Evolutionary conservation across 352 stramenopile genomes (phyloP), one percentile per base, ranked within the genome.

Genomic region (Peronospora farinosa): DNA sequence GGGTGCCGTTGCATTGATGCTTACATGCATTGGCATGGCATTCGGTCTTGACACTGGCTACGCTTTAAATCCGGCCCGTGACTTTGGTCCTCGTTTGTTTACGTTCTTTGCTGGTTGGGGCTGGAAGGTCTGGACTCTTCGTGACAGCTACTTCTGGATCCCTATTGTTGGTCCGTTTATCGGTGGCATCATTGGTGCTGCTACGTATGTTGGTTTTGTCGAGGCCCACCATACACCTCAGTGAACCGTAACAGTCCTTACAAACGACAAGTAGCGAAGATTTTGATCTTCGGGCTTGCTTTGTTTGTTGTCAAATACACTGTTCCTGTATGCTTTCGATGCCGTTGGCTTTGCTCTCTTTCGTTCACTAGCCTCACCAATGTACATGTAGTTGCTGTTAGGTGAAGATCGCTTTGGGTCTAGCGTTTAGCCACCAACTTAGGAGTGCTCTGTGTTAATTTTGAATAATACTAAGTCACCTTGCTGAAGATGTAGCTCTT

Each of bases 141-240:
- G 62, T 50, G 72, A 78, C 39, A 65, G 75, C 7, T 91, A 88
- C 67, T 91, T 91, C 58, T 88, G 71, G 77, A 75, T 88, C 33
- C 77, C 77, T 7, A 69, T 83, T 52, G 47, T 88, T 13, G 80
- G 77, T 1, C 80, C 80, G 35, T 79, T 91, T 54, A 64, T 88
- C 17, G 80, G 80, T 11, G 78, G 63, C 0, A 61, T 85, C 15
- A 44, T 84, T 11, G 78, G 81, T 25, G 72, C 68, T 19, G 76
- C 73, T 45, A 71, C 67, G 11, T 92, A 92, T 63, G 80, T 70
- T 5, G 66, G 79, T 50, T 61, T 87, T 35, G 74, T 90, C 7
- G 56, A 74, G 47, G 55, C 63, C 28, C 72, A 89, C 63, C 77
- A 88, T 63, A 74, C 72, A 9, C 40, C 60, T 5, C 76, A 68